Percentiles rank a stretch among this genome's conserved stretches.
Conservation (phyloP, 202 grass and related monocot species). For the Elaeis oleifera region DNA sequence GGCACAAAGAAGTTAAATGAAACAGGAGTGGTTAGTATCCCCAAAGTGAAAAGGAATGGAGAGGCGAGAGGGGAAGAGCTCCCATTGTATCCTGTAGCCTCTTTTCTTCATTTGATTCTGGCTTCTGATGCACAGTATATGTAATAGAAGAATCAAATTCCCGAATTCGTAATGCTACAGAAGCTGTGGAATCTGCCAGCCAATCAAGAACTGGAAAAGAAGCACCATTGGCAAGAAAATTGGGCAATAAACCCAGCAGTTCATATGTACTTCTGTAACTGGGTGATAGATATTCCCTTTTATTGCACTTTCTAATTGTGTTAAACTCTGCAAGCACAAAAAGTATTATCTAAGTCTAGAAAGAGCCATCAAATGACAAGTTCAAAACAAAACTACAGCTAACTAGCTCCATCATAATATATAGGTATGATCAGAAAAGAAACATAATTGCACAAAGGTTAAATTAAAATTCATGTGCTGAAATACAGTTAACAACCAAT, state of each 20-base stretch:
- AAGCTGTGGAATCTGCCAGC: slow-evolving; percentile 56
- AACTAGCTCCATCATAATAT: too few relatives aligned
- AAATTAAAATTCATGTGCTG: too few relatives aligned
- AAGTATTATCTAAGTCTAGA: neutral
- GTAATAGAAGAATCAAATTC: slow-evolving; percentile 65
- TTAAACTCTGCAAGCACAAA: slow-evolving; percentile 46
- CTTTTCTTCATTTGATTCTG: slow-evolving; percentile 42
- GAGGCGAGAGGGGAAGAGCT: slow-evolving; percentile 12
- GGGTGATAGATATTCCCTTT: slow-evolving; percentile 58
- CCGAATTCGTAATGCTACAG: slow-evolving; percentile 65
- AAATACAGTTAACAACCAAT: too few relatives aligned
- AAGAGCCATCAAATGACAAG: too few relatives aligned
- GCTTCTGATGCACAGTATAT: slow-evolving; percentile 43
- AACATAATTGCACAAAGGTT: too few relatives aligned
- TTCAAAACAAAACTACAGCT: too few relatives aligned
- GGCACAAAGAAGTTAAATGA: too few relatives aligned
- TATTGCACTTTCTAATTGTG: slow-evolving; percentile 71
- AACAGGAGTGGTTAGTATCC: too few relatives aligned
- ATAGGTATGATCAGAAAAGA: too few relatives aligned
- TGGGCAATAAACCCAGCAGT: slow-evolving; percentile 41
- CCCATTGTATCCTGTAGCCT: slow-evolving; percentile 47
- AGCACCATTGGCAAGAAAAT: slow-evolving; percentile 28
- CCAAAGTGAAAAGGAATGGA: too few relatives aligned
- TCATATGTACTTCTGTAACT: slow-evolving; percentile 68
- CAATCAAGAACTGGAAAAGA: slow-evolving; percentile 61